Evolutionary conservation across 352 stramenopile genomes (phyloP), one percentile per base, ranked within the genome.

Genomic region (Globisporangium nodosum): DNA sequence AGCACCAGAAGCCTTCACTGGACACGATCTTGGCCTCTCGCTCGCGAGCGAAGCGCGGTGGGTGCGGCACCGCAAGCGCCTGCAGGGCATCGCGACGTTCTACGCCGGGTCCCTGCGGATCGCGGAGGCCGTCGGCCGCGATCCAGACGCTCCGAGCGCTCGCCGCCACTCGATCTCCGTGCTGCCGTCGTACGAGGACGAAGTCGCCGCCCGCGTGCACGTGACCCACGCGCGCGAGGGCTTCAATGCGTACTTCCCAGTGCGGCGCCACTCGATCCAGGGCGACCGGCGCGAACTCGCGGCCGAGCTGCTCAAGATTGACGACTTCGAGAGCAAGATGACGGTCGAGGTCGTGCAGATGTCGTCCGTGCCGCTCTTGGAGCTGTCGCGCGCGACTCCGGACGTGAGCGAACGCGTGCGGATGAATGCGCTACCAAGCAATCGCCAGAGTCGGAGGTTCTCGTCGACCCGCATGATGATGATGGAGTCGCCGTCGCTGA

Each of bases 81-180:
- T 82, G 49, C 69, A 70, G 7, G 73, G 68, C 16, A 65, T 80
- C n/a, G 64, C 70, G 52, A 60, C 69, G 33, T 78, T 76, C 33
- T 46, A 70, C 35, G 62, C 61, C 8, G 58, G 54, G 9, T 74
- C 63, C 52, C 52, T 61, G 0, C 20, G 58, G 11, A 64, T 80
- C 5, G 60, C 65, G 42, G n/a, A 66, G 11, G 60, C 68, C 21
- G 24, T 78, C 5, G 31, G 42, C 11, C 43, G 33, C 12, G 49
- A 60, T 18, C 20, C 42, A 24, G 47, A 54, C 6, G 30, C 18
- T 5, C 24, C 56, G 5, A 48, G 27, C 21, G 15, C 20, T 12
- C 70, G 73, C 7, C 71, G 73, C 2, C 45, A 54, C 37, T 82
- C 73, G 0, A 66, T 80, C 18, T 59, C 59, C 21, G 61, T 74